These are phyloP conservation scores for Beauveria pseudobassiana DNA, from an alignment of 2,329 filamentous ascomycete genomes.

Conservation along the genomic window DNA sequence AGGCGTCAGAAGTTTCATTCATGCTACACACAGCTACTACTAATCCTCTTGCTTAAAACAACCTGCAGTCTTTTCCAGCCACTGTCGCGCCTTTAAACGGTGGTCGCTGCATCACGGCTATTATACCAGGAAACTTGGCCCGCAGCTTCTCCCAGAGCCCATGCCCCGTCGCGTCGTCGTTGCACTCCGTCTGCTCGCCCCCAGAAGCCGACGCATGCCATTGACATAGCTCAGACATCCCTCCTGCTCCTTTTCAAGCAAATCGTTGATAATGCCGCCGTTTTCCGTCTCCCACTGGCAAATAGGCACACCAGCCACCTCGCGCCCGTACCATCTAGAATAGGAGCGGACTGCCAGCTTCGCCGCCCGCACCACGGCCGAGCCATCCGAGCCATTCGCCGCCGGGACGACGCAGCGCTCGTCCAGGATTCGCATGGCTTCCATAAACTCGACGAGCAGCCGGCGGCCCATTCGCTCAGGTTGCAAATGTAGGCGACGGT, in stretches of 20 bases:
- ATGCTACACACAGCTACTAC: too few relatives aligned
- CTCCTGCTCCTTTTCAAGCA: not conserved
- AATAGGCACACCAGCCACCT: conserved; percentile 7
- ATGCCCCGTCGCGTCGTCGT: not conserved
- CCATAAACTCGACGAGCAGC: conserved; percentile 13
- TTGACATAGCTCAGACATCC: not conserved
- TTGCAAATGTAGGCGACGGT: conserved; percentile 11
- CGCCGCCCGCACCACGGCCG: not conserved
- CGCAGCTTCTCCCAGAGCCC: not conserved
- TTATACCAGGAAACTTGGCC: not conserved
- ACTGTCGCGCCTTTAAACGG: not conserved
- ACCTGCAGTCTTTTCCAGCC: not conserved
- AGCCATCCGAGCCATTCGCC: not conserved
- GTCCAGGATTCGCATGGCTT: conserved; percentile 10
- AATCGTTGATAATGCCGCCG: conserved; percentile 2
- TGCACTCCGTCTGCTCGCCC: not conserved
- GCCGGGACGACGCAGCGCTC: not conserved
- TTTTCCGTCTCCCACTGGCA: conserved; percentile 11
- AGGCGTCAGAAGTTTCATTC: too few relatives aligned
- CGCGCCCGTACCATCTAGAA: conserved; percentile 1
- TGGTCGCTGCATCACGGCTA: not conserved
- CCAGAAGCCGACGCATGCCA: not conserved
- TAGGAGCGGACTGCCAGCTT: not conserved
- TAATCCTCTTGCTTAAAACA: too few relatives aligned
- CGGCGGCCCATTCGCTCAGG: conserved; percentile 5